These are phyloP conservation scores for Gloeopeniophorella convolvens DNA, from an alignment of 768 basidiomycete species.

Conservation along the genomic window DNA sequence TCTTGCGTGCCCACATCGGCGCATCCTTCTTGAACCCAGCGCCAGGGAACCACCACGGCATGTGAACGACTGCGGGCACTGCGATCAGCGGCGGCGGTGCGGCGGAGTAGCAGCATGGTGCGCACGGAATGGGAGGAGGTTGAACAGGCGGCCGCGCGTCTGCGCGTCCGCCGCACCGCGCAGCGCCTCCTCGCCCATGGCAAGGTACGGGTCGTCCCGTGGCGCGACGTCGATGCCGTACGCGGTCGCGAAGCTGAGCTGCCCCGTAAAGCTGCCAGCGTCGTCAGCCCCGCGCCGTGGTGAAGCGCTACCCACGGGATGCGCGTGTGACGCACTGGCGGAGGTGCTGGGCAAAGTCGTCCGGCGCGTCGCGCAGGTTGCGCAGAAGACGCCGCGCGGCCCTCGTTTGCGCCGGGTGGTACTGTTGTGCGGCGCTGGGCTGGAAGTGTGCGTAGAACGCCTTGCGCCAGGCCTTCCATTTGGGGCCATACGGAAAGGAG, in stretches of 20 bases:
- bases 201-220: conserved; percentile 39
- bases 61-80: conserved; percentile 24
- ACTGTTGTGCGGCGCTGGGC: conserved; percentile 26
- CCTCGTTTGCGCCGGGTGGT: conserved; percentile 28
- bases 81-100: no score
- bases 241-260: conserved; percentile 35
- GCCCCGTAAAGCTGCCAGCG: conserved; percentile 30
- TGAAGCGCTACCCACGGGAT: not conserved
- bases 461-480: conserved; percentile 37
- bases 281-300: not conserved
- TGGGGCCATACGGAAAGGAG: conserved; percentile 34
- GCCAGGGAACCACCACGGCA: conserved; percentile 28
- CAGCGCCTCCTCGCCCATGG: conserved; percentile 34
- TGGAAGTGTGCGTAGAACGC: conserved; percentile 39
- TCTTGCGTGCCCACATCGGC: conserved; percentile 11
- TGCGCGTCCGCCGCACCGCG: conserved; percentile 29
- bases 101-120: no score
- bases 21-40: conserved; percentile 24
- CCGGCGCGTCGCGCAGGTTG: conserved; percentile 31
- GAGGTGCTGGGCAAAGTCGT: conserved; percentile 32
- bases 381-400: conserved; percentile 29
- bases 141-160: conserved; percentile 41
- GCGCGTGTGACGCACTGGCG: conserved; percentile 30
- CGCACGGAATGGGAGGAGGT: conserved; percentile 29
- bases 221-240: conserved; percentile 42